Evolutionary conservation across 78 protist genomes (phyloP).

Genomic region (Emiliania huxleyi): DNA sequence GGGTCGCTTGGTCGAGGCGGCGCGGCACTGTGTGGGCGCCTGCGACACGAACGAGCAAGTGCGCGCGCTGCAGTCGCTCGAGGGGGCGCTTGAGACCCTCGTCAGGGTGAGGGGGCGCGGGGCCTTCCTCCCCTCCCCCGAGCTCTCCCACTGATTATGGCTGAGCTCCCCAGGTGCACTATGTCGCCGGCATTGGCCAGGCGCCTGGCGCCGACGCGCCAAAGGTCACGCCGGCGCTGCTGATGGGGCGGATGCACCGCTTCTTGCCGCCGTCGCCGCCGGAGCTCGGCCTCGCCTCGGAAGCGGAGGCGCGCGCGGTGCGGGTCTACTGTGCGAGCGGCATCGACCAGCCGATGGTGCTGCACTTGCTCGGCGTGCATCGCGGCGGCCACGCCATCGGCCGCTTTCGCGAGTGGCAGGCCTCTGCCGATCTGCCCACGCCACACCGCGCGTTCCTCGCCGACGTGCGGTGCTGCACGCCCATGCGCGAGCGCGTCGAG

Average conservation of each 20-base stretch:
- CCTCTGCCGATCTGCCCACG: neutral
- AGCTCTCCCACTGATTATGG: too few relatives aligned
- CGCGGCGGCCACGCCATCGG: neutral
- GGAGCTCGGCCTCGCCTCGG: neutral
- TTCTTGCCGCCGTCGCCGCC: neutral
- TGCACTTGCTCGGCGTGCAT: neutral
- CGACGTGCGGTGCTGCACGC: neutral
- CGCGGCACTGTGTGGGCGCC: neutral
- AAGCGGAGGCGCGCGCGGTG: neutral
- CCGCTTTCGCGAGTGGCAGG: neutral
- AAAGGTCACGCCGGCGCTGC: neutral
- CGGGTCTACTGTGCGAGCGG: conserved; percentile 12
- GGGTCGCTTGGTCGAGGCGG: neutral
- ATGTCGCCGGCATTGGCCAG: neutral
- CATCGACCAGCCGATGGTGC: neutral
- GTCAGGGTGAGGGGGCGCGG: neutral
- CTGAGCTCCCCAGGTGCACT: neutral
- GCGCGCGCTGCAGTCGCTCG: neutral
- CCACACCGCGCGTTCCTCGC: neutral
- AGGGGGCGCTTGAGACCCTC: neutral
- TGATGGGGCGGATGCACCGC: neutral
- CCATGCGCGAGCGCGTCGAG: neutral
- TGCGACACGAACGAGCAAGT: neutral
- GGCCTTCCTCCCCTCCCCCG: too few relatives aligned
- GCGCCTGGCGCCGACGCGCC: neutral